These are phyloP conservation scores for Hypoxylon fuscum DNA, from an alignment of 495 filamentous ascomycete genomes.

Conservation along the genomic window DNA sequence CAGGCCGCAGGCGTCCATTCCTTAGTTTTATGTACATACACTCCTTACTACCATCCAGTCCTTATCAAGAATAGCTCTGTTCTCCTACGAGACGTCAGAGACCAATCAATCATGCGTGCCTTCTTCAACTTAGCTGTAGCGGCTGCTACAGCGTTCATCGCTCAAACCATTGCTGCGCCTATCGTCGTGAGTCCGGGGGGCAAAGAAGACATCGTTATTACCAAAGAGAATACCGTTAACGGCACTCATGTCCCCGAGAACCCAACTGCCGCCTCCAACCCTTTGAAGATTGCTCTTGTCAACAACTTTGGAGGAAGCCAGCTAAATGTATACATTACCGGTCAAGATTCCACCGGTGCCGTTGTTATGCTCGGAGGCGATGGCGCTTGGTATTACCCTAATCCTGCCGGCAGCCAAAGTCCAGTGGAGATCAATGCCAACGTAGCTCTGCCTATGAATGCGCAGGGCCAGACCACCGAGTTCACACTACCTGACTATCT, in stretches of 20 bases:
- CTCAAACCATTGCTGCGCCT: conserved; percentile 34
- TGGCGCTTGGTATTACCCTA: conserved; percentile 50
- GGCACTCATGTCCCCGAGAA: conserved; percentile 14
- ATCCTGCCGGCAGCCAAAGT: conserved; percentile 29
- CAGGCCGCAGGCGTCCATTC: conserved; percentile 37
- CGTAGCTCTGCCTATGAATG: conserved; percentile 44
- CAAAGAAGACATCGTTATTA: conserved; percentile 36
- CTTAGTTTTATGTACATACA: conserved; percentile 32
- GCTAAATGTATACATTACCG: conserved; percentile 53
- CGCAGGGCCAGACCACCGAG: conserved; percentile 45
- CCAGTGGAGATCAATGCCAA: conserved; percentile 44
- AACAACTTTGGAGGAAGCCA: conserved; percentile 53
- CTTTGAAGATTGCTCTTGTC: conserved; percentile 42
- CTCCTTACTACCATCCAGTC: conserved; percentile 23
- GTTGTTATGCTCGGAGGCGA: conserved; percentile 49
- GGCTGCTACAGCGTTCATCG: conserved; percentile 35
- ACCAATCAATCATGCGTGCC: conserved; percentile 35
- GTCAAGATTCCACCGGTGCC: conserved; percentile 41
- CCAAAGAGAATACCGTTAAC: conserved; percentile 44
- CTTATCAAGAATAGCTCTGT: conserved; percentile 27
- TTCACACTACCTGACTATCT: conserved; percentile 52
- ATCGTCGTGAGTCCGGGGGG: conserved; percentile 38
- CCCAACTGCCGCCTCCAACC: conserved; percentile 1
- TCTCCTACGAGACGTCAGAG: conserved; percentile 10
- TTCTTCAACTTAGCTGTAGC: conserved; percentile 44